These are phyloP conservation scores for Citrus inodora DNA, from an alignment of 345 rosid species.

Conservation along the genomic window DNA sequence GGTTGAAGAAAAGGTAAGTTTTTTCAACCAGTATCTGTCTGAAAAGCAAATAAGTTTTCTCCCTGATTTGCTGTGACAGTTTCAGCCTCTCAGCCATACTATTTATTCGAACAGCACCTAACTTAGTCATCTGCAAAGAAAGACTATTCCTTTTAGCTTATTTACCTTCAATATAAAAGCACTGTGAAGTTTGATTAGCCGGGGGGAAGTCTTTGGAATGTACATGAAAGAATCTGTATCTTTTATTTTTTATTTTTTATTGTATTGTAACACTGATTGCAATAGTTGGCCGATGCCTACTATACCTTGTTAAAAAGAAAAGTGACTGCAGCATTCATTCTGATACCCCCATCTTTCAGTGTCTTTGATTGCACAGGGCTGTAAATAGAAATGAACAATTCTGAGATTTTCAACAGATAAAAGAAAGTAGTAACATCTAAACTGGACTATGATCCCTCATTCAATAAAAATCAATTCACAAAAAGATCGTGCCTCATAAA, in stretches of 20 bases:
- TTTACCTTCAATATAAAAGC: too few relatives aligned
- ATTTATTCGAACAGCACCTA: conserved; percentile 77
- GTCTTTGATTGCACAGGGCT: conserved; percentile 94
- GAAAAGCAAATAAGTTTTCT: conserved; percentile 69
- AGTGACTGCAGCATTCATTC: conserved; percentile 83
- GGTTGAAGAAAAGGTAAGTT: conserved; percentile 62
- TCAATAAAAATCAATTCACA: not conserved
- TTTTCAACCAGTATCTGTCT: conserved; percentile 54
- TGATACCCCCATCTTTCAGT: conserved; percentile 81
- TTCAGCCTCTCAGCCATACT: conserved; percentile 76
- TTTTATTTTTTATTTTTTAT: too few relatives aligned
- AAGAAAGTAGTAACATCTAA: not conserved
- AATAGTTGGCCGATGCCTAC: not conserved
- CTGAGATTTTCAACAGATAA: not conserved
- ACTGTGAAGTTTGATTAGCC: not conserved
- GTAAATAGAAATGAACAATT: conserved; percentile 12
- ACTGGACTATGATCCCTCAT: not conserved
- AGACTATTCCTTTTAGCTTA: not conserved
- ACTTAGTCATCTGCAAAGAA: conserved; percentile 52
- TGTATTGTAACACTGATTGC: not conserved
- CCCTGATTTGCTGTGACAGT: conserved; percentile 60
- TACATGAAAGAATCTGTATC: not conserved
- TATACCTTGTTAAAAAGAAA: conserved; percentile 76
- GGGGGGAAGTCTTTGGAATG: not conserved
- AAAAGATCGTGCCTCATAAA: conserved; percentile 55